Evolutionary conservation across 257 asterid genomes (phyloP), one percentile per base, ranked within the genome.

Genomic region (Galeopsis tetrahit): DNA sequence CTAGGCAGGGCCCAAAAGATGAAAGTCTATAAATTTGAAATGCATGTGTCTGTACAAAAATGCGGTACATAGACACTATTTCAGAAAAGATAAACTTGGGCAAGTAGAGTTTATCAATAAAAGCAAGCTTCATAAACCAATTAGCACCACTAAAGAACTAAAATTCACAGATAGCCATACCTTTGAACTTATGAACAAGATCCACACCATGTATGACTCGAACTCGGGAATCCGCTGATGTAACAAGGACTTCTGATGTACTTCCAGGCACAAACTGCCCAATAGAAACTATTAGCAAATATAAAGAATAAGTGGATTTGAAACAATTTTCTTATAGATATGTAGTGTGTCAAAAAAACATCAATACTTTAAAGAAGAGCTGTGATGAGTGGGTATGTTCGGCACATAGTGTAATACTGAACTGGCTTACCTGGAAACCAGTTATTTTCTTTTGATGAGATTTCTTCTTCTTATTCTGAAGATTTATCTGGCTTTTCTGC

Each of bases 391-490:
- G 28, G 28, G 28, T 21, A 21, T 21, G 28, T 21, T 21, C 28
- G 28, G 28, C 28, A 21, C 28, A 21, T 21, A 21, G 70, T 17
- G 63, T 61, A 34, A 58, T 46, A 70, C 62, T 55, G 13, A 46
- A 36, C 42, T 28, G 53, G 75, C 42, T 82, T 75, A 95, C 99
- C 96, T 95, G 98, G 83, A 95, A 92, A 72, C 99, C 98, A 17
- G 99, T 95, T 67, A 95, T 95, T 86, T 95, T 95, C 90, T 95
- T 95, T 83, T 84, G 95, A 80, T 90, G 96, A 71, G 97, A 81
- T 79, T 90, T 95, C 86, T 90, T 92, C 78, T 90, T 95, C 89
- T 88, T 95, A 70, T 89, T 95, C 87, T 87, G 98, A 81, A 95
- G 84, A 82, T 92, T 88, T 80, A 95, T 88, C 81, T 82, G 90